Base-by-base conservation (phyloP, 2,329 filamentous ascomycete species). In the Plectosphaerella sp. region DNA sequence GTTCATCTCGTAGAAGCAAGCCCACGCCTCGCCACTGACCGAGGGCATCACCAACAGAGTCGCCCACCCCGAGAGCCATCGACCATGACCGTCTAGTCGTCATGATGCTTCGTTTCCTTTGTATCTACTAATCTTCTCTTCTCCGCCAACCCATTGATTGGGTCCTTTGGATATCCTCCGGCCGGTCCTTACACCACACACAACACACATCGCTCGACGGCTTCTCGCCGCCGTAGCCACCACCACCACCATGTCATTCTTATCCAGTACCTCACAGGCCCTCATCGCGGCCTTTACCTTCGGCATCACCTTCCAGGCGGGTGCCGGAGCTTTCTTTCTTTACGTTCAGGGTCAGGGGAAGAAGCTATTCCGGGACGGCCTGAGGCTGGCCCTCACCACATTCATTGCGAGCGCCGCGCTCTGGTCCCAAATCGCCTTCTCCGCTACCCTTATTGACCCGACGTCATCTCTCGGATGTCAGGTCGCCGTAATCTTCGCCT, bases 331-430 rank as follows among this genome's bases (percentile, higher is more conserved):
- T 48, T 66, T 75, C 57, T 67, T 77, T 64, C 68, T 78, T 59
- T 67, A 72, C 55, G 58, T 69, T 57, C 76, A 69, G 61, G 73
- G 74, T 58, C 70, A 78, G 70, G 70, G 73, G 62, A 72, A 71
- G 54, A 66, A 74, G 41, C 65, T 80, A 54, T 72, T 79, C 62
- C 73, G 76, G 66, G 78, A 83, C 69, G 77, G 78, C 70, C 74
- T 76, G 79, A 83, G 80, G 80, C 80, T 84, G 79, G 79, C 75
- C 79, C 80, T 84, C 78, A 68, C 76, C 61, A 65, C 70, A 58
- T 83, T 82, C 63, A 72, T 83, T 61, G 55, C 73, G 24, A 70
- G 73, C 52, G 71, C 77, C 28, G 72, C 73, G 57, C 68, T 80
- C 47, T 84, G 81, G 81, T 78, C 79, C 46, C 66, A 77, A 41